phyloP scores from a whole-genome alignment of 495 filamentous ascomycete species.

The Daldinia childiae region DNA sequence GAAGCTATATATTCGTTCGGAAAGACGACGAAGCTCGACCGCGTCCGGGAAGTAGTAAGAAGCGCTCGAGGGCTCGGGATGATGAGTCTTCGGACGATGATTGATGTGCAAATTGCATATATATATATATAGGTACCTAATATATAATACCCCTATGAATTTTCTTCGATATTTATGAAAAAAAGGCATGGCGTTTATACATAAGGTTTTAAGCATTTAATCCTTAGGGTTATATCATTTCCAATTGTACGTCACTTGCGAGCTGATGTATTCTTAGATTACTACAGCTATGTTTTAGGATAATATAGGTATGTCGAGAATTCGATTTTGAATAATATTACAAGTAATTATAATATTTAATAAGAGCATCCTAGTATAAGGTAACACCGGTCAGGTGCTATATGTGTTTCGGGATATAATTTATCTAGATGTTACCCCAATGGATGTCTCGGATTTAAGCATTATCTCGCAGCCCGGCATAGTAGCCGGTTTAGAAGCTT shows the following conservation, averaged over 20 bases:
- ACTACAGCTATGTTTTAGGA: neutral
- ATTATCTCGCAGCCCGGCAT: neutral
- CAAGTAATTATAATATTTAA: neutral
- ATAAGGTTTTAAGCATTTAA: neutral
- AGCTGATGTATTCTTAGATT: neutral
- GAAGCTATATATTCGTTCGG: slow-evolving; percentile 82
- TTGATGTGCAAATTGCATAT: slow-evolving; percentile 18
- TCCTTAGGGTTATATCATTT: neutral
- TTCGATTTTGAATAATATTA: neutral
- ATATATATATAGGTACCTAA: neutral
- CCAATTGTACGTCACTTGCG: neutral
- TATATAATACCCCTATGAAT: neutral
- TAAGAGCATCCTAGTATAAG: neutral
- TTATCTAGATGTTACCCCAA: neutral
- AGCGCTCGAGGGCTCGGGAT: slow-evolving; percentile 57
- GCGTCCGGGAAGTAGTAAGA: slow-evolving; percentile 53
- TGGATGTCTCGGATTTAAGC: neutral
- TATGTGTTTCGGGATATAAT: neutral
- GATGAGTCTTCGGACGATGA: slow-evolving; percentile 48
- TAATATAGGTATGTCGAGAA: neutral
- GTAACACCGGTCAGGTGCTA: neutral
- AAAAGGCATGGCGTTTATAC: neutral
- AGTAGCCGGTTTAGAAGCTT: neutral
- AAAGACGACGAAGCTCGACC: slow-evolving; percentile 54
- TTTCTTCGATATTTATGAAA: neutral